These are phyloP conservation scores for Morella rubra DNA, from an alignment of 306 rosid genomes.

Conservation along the genomic window DNA sequence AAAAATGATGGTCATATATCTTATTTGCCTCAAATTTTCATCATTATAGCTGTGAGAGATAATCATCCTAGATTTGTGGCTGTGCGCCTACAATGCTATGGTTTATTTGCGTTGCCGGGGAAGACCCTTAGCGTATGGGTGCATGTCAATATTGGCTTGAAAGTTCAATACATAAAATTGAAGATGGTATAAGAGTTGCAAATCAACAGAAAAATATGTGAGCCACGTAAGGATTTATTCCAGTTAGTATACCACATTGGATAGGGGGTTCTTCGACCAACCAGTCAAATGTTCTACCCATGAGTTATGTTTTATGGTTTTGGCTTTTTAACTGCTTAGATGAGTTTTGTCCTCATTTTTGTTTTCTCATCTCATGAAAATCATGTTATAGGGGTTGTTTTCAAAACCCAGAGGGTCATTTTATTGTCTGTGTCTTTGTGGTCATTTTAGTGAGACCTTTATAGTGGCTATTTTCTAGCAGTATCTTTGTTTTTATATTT, in stretches of 20 bases:
- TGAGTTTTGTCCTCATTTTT: neutral
- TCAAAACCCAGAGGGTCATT: neutral
- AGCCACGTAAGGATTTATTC: neutral
- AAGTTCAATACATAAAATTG: neutral
- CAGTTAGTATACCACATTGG: neutral
- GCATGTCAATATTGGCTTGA: neutral
- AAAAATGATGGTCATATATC: neutral
- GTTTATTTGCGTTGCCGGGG: neutral
- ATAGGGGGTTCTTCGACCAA: neutral
- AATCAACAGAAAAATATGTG: neutral
- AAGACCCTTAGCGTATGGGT: neutral
- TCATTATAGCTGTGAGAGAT: neutral
- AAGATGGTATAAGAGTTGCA: neutral
- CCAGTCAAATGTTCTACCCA: neutral
- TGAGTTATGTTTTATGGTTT: neutral
- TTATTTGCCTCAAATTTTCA: neutral
- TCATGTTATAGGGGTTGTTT: neutral
- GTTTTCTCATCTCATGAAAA: constrained; percentile 5
- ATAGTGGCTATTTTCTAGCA: neutral
- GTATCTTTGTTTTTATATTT: neutral
- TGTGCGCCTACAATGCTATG: neutral
- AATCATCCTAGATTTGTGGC: neutral
- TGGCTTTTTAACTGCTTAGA: neutral
- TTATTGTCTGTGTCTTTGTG: neutral
- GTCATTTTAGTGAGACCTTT: neutral